A percentile compares a stretch with the other conserved stretches of the same genome.
Conservation (phyloP, 2,329 filamentous ascomycete species). For the Diaporthe citri region DNA sequence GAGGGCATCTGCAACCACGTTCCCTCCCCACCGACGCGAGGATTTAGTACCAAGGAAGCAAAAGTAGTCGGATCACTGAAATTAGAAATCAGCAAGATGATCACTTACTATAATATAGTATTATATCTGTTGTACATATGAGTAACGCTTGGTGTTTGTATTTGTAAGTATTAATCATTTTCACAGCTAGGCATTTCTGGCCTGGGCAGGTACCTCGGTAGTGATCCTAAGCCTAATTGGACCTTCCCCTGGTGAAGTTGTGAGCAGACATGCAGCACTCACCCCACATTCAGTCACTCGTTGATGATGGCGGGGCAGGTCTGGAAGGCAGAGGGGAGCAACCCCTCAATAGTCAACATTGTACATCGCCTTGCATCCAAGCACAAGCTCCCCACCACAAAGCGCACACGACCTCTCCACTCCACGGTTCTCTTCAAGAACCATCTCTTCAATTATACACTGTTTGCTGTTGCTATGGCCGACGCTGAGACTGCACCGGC, state of each 20-base stretch:
- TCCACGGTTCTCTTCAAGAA: not conserved
- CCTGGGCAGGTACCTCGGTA: not conserved
- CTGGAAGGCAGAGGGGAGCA: not conserved
- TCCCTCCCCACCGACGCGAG: too few relatives aligned
- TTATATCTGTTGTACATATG: too few relatives aligned
- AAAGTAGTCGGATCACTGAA: too few relatives aligned
- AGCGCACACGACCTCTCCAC: constrained; percentile 7
- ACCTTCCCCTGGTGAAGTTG: not conserved
- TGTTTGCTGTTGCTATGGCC: constrained; percentile 59
- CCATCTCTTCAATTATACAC: constrained; percentile 27
- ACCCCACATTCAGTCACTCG: constrained; percentile 1
- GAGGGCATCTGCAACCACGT: too few relatives aligned
- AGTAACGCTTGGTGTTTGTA: too few relatives aligned
- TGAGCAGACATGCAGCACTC: not conserved
- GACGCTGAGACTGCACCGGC: constrained; percentile 59
- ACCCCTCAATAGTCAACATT: constrained; percentile 19
- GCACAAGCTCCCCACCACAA: constrained; percentile 17
- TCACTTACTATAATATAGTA: too few relatives aligned
- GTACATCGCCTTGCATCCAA: not conserved
- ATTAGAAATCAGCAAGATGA: too few relatives aligned
- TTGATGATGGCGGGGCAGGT: constrained; percentile 15
- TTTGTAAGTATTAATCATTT: too few relatives aligned
- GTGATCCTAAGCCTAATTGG: not conserved
- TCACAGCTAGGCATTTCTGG: too few relatives aligned
- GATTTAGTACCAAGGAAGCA: too few relatives aligned